These are phyloP conservation scores for Penicillium sp. DNA, from an alignment of 2,329 filamentous ascomycete genomes.

Conservation along the genomic window DNA sequence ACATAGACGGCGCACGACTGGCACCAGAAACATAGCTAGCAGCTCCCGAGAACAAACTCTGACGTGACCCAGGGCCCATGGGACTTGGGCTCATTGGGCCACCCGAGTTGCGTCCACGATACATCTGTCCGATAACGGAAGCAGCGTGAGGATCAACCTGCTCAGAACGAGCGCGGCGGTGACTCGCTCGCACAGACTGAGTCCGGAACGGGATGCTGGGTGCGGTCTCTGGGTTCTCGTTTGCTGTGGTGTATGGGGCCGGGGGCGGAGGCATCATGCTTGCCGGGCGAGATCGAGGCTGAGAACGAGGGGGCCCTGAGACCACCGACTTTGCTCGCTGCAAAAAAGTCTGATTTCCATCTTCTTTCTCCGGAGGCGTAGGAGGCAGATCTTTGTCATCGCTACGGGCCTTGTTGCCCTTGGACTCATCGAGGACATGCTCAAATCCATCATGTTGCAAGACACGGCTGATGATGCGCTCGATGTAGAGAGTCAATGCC, in stretches of 20 bases:
- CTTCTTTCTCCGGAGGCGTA: slow-evolving; percentile 56
- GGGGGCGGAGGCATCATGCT: slow-evolving; percentile 39
- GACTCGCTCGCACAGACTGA: slow-evolving; percentile 37
- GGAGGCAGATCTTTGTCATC: slow-evolving; percentile 79
- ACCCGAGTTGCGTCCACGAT: slow-evolving; percentile 56
- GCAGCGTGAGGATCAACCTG: slow-evolving; percentile 51
- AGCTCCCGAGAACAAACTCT: slow-evolving; percentile 38
- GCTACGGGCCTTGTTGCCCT: slow-evolving; percentile 23
- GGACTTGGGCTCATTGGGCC: slow-evolving; percentile 53
- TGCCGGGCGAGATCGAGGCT: slow-evolving; percentile 43
- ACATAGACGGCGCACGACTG: slow-evolving; percentile 49
- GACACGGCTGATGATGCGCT: slow-evolving; percentile 95
- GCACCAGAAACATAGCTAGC: slow-evolving; percentile 49
- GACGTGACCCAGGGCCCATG: slow-evolving; percentile 38
- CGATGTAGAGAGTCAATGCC: slow-evolving; percentile 93
- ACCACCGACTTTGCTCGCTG: slow-evolving; percentile 58
- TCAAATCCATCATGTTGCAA: slow-evolving; percentile 94
- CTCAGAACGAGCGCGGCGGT: slow-evolving; percentile 48
- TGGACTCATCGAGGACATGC: slow-evolving; percentile 63
- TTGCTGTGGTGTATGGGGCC: slow-evolving; percentile 30
- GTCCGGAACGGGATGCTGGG: slow-evolving; percentile 46
- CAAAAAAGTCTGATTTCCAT: slow-evolving; percentile 46
- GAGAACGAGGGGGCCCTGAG: slow-evolving; percentile 38
- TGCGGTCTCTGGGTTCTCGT: slow-evolving; percentile 45
- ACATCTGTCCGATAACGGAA: slow-evolving; percentile 81